phyloP scores from a whole-genome alignment of 148 eudicot genomes.

The Vaccinium myrtillus region DNA sequence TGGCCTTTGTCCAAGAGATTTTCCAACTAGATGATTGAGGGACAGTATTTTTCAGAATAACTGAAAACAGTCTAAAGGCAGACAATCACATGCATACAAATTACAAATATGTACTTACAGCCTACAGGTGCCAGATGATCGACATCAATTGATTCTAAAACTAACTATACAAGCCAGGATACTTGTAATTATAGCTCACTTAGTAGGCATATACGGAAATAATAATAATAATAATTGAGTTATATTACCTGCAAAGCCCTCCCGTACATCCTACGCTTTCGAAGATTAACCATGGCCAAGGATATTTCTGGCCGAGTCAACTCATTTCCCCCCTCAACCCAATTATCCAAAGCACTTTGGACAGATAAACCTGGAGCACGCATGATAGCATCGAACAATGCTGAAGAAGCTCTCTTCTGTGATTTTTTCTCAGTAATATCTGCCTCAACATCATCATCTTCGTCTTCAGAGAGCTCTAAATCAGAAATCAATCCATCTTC shows the following conservation, averaged over 20 bases:
- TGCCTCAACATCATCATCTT: conserved; percentile 34
- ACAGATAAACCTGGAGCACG: conserved; percentile 37
- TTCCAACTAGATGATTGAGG: not conserved
- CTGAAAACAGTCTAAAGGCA: not conserved
- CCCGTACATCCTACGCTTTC: conserved; percentile 43
- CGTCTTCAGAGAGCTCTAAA: conserved; percentile 43
- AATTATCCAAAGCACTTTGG: conserved; percentile 45
- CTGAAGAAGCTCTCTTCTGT: conserved; percentile 18
- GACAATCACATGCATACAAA: not conserved
- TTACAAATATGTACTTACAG: not conserved
- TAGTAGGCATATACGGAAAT: not conserved
- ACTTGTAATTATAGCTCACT: conserved; percentile 1
- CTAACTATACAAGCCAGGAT: not conserved
- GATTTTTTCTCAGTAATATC: conserved; percentile 20
- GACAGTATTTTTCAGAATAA: not conserved
- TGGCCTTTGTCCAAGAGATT: not conserved
- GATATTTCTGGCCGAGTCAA: conserved; percentile 29
- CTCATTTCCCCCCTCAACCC: conserved; percentile 53
- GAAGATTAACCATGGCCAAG: conserved; percentile 35
- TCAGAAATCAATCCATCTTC: conserved; percentile 42
- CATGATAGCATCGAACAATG: conserved; percentile 36
- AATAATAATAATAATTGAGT: not conserved
- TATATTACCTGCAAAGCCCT: conserved; percentile 77
- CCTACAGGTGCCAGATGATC: not conserved
- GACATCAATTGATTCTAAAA: not conserved